Base-by-base conservation (phyloP, 345 rosid genomes). In the Turnera subulata region DNA sequence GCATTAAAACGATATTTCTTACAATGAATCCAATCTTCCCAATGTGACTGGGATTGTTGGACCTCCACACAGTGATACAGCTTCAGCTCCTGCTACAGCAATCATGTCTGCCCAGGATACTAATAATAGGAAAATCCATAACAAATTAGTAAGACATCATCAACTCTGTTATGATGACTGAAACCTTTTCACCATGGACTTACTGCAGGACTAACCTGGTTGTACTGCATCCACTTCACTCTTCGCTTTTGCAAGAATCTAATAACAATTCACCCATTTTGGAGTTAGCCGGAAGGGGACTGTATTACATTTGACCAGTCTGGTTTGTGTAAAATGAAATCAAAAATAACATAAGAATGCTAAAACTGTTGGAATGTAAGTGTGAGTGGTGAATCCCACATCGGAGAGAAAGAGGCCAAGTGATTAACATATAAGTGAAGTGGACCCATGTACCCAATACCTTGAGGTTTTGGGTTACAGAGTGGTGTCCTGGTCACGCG, bases 41-140 rank as follows among this genome's bases (percentile, higher is more conserved):
- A 86, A 56, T 22, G 40, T 63, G 69, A 92, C 80, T 16, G 85
- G 71, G 42, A 92, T 84, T 32, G 73, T 66, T 9, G 98, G 98
- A 69, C 98, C 98, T n/a, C 95, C 93, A 55, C 96, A 88, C 50
- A 82, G 49, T 13, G 95, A 82, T 74, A 88, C 89, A 58, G 95
- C 96, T 77, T 84, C 93, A 55, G 98, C 92, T 58, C 93, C 96
- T 55, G 84, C 90, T 12, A 88, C 82, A 73, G 91, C 77, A 56
- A 88, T 91, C 87, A 84, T 80, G 79, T 91, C 98, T 1, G 96
- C 92, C 98, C 98, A 88, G 22, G 98, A 88, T 44, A 88, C 96
- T 92, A 69, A 78, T n/a, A 62, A 26, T 13, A 58, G 54, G 73
- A 42, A 73, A 46, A 45, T 60, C 63, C 50, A 55, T 39, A 50